Conservation (phyloP, 345 rosid genomes). For the Eucalyptus globulus region DNA sequence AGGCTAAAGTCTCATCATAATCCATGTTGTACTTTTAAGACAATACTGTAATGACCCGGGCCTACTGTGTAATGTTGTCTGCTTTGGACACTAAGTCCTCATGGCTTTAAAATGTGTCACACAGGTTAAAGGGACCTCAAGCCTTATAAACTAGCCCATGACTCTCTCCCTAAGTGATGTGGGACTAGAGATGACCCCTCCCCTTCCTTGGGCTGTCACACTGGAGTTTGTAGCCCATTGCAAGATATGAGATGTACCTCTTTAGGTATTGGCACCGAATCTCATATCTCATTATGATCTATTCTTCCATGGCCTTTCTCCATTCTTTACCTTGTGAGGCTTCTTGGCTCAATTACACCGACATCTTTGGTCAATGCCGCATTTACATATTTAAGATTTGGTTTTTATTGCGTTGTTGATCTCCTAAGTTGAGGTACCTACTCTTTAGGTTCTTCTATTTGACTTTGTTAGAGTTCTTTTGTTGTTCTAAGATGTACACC, state of each 20-base stretch:
- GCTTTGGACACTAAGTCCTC: no score
- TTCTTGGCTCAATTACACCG: not conserved
- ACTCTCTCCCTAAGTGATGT: no score
- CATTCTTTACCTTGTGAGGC: not conserved
- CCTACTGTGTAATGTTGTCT: no score
- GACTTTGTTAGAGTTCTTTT: not conserved
- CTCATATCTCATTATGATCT: not conserved
- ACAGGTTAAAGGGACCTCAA: no score
- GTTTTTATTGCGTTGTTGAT: not conserved
- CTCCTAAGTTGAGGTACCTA: not conserved
- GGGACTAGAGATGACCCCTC: no score
- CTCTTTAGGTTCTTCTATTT: not conserved
- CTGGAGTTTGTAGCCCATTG: not conserved
- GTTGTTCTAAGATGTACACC: not conserved
- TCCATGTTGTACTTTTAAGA: no score
- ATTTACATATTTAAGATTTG: not conserved
- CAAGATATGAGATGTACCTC: not conserved
- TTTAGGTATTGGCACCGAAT: not conserved
- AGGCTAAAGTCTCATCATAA: not conserved
- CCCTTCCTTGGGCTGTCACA: no score
- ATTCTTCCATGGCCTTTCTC: not conserved
- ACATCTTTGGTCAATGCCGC: not conserved
- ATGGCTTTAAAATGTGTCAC: no score
- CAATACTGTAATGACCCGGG: not conserved
- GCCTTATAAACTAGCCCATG: no score